phyloP scores from a whole-genome alignment of 1,284 basidiomycete genomes.

The Sanghuangporus weigelae region DNA sequence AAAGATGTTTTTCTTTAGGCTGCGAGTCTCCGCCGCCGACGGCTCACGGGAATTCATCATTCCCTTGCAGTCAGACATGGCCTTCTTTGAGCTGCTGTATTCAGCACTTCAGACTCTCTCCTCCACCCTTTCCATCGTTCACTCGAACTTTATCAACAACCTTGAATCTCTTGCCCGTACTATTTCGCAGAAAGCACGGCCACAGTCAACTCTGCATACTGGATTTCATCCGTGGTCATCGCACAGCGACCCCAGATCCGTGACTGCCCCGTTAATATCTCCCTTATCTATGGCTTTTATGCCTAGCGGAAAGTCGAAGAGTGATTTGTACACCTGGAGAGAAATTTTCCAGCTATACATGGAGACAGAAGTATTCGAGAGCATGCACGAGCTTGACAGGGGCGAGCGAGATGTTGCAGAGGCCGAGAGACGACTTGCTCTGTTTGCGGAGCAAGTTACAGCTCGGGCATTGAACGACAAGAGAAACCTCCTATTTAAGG shows the following conservation, averaged over 20 bases:
- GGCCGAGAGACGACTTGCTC: constrained; percentile 64
- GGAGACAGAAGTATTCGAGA: constrained; percentile 87
- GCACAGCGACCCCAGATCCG: constrained; percentile 37
- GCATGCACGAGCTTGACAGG: constrained; percentile 60
- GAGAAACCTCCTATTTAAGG: constrained; percentile 55
- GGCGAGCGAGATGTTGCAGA: constrained; percentile 77
- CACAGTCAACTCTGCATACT: constrained; percentile 40
- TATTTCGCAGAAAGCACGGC: constrained; percentile 59
- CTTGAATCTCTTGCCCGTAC: constrained; percentile 55
- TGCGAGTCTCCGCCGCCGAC: constrained; percentile 9
- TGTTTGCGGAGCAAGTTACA: constrained; percentile 68
- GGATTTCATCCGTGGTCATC: constrained; percentile 44
- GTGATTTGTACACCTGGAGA: constrained; percentile 89
- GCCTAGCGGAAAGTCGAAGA: constrained; percentile 34
- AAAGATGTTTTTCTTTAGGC: background rate
- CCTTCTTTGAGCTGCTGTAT: constrained; percentile 78
- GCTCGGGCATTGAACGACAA: constrained; percentile 54
- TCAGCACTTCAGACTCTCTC: constrained; percentile 69
- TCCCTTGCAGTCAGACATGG: constrained; percentile 75
- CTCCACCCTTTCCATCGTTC: constrained; percentile 56
- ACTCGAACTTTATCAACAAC: constrained; percentile 57
- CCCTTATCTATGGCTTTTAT: constrained; percentile 19
- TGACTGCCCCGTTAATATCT: constrained; percentile 20
- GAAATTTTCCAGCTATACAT: constrained; percentile 88
- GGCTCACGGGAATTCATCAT: constrained; percentile 62